Base-by-base conservation (phyloP, 2,329 filamentous ascomycete genomes). In the Sphaerulina populicola region DNA sequence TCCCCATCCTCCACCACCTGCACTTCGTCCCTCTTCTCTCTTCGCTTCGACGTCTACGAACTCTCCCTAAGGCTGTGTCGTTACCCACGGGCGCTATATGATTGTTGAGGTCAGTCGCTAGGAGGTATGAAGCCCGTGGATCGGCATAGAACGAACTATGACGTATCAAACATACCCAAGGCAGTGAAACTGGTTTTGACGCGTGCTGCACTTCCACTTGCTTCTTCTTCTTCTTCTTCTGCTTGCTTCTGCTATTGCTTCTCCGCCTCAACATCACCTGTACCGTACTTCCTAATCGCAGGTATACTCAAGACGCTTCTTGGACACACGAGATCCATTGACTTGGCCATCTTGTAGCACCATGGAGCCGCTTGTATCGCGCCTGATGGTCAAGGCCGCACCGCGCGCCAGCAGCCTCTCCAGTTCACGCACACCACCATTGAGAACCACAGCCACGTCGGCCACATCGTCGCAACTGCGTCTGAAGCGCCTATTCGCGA, bases 291-390 rank as follows among this genome's bases (percentile, higher is more conserved):
- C 23, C 23, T 27, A 27, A 27, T 27, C 23, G 6, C 23, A 27
- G 31, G 10, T 11, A 35, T 9, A 35, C 31, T 35, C 10, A 35
- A 21, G 12, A 21, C 3, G 10, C 31, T 35, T 35, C 10, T 35
- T n/a, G 31, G 12, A 7, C 31, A 31, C 21, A 37, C 37, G 36
- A 38, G 18, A 31, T 5, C 42, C 42, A 44, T 44, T 44, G 11
- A 44, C 29, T 44, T 44, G 27, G 42, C 2, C 12, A 18, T 36
- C 31, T 36, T n/a, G 29, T 15, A 12, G 42, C 15, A 21, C 8
- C 21, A 65, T 65, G 63, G 62, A 64, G 47, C 56, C 57, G 38
- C 55, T 65, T 33, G 45, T 64, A 36, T 62, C 61, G n/a, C 59
- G 62, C 21, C 50, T 60, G 35, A 53, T 59, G 18, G 53, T 58